Evolutionary conservation across 371 early-diverging fungal genomes (phyloP).

Genomic region (Mortierella sp.): DNA sequence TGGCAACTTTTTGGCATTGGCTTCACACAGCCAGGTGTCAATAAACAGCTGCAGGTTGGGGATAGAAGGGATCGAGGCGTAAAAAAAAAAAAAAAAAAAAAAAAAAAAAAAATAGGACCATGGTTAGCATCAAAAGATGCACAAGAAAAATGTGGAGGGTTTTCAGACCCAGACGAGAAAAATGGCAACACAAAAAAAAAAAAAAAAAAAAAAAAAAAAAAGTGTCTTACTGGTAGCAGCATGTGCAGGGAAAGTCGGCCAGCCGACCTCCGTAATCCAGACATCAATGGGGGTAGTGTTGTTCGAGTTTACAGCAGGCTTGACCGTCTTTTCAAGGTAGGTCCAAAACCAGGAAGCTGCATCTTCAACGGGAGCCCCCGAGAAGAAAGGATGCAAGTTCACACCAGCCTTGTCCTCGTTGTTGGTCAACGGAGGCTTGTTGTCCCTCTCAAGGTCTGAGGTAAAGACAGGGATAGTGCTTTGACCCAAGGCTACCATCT

Average conservation of each 20-base stretch:
- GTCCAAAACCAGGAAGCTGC: conserved; percentile 66
- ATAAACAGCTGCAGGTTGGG: conserved; percentile 57
- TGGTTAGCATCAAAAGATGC: neutral
- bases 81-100: neutral
- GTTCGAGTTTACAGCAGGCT: conserved; percentile 11
- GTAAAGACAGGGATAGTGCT: conserved; percentile 57
- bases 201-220: neutral
- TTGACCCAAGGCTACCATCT: conserved; percentile 39
- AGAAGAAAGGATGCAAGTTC: conserved; percentile 77
- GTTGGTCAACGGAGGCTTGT: conserved; percentile 53
- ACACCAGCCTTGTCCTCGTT: conserved; percentile 66
- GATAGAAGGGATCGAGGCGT: conserved; percentile 46
- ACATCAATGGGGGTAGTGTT: conserved; percentile 39
- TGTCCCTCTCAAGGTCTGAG: conserved; percentile 59
- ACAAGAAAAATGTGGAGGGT: neutral
- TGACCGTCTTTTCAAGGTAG: conserved; percentile 52
- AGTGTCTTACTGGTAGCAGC: conserved; percentile 18
- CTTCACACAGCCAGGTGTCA: conserved; percentile 59
- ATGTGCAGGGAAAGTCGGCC: conserved; percentile 65
- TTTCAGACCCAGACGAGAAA: too few relatives aligned
- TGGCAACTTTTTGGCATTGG: conserved; percentile 57
- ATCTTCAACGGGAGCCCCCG: conserved; percentile 58
- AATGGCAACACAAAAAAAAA: too few relatives aligned
- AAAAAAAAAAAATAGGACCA: neutral
- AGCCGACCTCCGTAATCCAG: conserved; percentile 73